Conservation (phyloP, 768 basidiomycete genomes). For the Lepiota venenata region DNA sequence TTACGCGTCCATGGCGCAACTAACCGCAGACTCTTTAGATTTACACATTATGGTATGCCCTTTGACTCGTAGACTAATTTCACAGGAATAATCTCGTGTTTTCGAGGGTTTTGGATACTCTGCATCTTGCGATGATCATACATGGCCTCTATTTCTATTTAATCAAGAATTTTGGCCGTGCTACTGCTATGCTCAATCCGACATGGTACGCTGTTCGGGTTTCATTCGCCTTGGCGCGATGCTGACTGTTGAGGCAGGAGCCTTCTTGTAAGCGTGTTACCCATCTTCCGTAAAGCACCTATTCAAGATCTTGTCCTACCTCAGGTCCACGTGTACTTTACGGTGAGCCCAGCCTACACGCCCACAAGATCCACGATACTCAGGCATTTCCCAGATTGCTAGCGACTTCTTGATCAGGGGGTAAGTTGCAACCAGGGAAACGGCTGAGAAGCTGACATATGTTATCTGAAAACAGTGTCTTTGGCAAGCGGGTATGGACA, state of each 20-base stretch:
- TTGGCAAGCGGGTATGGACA: constrained; percentile 18
- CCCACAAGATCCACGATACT: too few species aligned
- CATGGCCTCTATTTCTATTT: constrained; percentile 34
- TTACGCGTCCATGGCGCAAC: background rate
- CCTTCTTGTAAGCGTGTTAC: background rate
- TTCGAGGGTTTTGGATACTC: constrained; percentile 30
- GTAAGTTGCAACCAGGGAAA: constrained; percentile 4
- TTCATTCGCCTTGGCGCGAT: background rate
- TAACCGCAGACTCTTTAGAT: constrained; percentile 14
- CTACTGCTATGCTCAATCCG: constrained; percentile 19
- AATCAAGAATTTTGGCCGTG: constrained; percentile 29
- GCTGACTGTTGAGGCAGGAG: background rate
- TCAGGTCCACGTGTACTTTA: constrained; percentile 17
- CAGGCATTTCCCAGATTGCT: constrained; percentile 11
- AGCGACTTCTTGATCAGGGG: constrained; percentile 21
- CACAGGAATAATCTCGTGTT: background rate
- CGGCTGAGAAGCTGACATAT: background rate
- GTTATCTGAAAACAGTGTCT: constrained; percentile 12
- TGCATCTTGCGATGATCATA: constrained; percentile 30
- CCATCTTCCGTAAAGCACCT: too few species aligned
- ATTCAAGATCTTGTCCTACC: background rate
- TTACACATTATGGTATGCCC: constrained; percentile 22
- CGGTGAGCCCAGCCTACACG: constrained; percentile 12
- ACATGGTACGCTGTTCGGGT: constrained; percentile 23
- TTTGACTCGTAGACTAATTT: too few species aligned